Conservation (phyloP, 1,284 basidiomycete species). For the Schizopora paradoxa region DNA sequence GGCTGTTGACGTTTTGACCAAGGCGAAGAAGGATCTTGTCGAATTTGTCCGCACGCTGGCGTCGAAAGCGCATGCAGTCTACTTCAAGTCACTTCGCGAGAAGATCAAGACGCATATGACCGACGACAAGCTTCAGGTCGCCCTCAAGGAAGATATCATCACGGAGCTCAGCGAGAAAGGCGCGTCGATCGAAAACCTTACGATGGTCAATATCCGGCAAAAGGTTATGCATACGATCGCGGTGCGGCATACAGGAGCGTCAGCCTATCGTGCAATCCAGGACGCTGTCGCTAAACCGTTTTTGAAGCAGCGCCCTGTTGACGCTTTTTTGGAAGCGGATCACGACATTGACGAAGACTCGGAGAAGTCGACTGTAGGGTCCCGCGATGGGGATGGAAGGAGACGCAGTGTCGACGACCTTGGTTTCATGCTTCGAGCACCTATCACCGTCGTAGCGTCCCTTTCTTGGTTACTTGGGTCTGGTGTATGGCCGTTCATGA, state of each 20-base stretch:
- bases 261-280: neutral
- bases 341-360: no score
- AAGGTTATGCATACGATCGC: neutral
- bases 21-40: neutral
- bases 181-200: neutral
- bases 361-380: no score
- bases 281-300: neutral
- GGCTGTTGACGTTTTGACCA: neutral
- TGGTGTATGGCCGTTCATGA: neutral
- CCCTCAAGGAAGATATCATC: neutral
- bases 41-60: neutral
- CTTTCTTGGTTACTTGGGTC: neutral
- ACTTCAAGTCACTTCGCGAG: neutral
- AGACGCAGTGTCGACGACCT: neutral
- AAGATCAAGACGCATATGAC: neutral
- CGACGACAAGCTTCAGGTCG: neutral
- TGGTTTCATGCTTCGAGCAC: neutral
- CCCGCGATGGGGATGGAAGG: no score
- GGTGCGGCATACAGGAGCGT: neutral
- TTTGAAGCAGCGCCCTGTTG: no score
- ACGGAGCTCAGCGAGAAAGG: neutral
- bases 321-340: no score
- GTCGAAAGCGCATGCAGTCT: neutral
- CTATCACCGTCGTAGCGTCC: neutral
- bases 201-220: neutral